phyloP scores from a whole-genome alignment of 169 alveolate species.

The Eimeria zaria region DNA sequence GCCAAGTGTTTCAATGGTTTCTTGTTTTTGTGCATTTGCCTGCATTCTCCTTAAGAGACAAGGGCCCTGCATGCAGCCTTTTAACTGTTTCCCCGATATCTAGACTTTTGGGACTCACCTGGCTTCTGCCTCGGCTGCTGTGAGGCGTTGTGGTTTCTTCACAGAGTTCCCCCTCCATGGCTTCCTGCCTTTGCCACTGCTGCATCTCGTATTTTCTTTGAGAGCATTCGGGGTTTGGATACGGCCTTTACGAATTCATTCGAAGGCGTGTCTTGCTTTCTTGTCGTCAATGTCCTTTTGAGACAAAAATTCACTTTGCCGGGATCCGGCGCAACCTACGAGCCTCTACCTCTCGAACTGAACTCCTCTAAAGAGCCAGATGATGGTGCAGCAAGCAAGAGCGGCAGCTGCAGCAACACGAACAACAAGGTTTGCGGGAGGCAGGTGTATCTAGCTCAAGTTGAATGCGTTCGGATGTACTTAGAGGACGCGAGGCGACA shows the following conservation, averaged over 20 bases:
- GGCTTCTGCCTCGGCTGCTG: too few species aligned
- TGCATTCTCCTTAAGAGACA: not conserved
- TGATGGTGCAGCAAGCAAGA: not conserved
- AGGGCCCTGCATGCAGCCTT: not conserved
- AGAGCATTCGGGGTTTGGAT: slow-evolving; percentile 52
- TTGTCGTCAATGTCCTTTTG: slow-evolving; percentile 44
- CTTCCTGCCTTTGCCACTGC: slow-evolving; percentile 14
- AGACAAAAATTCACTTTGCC: slow-evolving; percentile 32
- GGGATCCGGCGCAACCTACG: slow-evolving; percentile 55
- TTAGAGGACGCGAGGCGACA: slow-evolving; percentile 38
- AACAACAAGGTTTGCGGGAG: slow-evolving; percentile 48
- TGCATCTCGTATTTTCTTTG: slow-evolving; percentile 64
- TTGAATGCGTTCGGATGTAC: slow-evolving; percentile 53
- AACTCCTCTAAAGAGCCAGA: not conserved
- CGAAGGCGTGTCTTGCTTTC: slow-evolving; percentile 54
- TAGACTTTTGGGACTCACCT: too few species aligned
- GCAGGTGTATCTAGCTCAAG: slow-evolving; percentile 45
- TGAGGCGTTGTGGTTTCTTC: not conserved
- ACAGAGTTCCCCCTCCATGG: slow-evolving; percentile 60
- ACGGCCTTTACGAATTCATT: slow-evolving; percentile 1
- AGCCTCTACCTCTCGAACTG: slow-evolving; percentile 25
- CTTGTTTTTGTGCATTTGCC: not conserved
- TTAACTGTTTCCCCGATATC: too few species aligned
- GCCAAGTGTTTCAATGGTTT: not conserved
- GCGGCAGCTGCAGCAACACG: not conserved